Percentiles rank a stretch among this genome's conserved stretches.
Conservation (phyloP, 2,329 filamentous ascomycete genomes). For the Sporothrix pallida region DNA sequence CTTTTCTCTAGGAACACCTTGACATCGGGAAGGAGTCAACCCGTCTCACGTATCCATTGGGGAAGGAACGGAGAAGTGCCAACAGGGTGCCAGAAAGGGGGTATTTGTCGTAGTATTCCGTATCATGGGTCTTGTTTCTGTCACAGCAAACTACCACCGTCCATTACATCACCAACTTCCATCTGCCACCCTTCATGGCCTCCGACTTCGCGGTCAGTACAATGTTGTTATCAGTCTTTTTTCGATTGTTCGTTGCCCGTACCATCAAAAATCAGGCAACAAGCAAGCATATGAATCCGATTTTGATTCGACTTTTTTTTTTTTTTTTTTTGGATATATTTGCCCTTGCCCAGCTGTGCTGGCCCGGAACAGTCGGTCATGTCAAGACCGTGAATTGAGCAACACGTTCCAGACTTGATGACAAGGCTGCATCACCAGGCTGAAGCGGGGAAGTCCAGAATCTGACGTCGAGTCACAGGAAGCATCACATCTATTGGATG, state of each 20-base stretch:
- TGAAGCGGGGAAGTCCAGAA: neutral
- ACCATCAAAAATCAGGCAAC: too few species aligned
- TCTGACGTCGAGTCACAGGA: neutral
- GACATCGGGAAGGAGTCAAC: neutral
- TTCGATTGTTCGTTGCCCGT: too few species aligned
- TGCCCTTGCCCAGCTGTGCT: too few species aligned
- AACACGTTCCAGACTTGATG: neutral
- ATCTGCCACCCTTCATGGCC: too few species aligned
- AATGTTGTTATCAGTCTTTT: too few species aligned
- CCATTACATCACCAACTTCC: neutral
- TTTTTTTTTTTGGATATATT: too few species aligned
- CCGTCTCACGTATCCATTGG: neutral
- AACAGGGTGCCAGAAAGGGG: neutral
- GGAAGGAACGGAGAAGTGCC: neutral
- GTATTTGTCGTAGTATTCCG: neutral
- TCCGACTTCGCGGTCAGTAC: too few species aligned
- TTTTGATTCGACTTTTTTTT: too few species aligned
- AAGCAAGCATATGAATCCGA: too few species aligned
- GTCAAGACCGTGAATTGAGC: neutral
- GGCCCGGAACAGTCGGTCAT: neutral
- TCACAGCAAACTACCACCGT: too few species aligned
- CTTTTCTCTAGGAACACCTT: neutral
- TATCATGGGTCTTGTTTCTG: too few species aligned
- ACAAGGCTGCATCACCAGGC: conserved; percentile 15
- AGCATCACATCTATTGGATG: neutral